Percentiles rank a stretch among this genome's conserved stretches.
Conservation (phyloP, 306 rosid species). For the Sindora glabra region DNA sequence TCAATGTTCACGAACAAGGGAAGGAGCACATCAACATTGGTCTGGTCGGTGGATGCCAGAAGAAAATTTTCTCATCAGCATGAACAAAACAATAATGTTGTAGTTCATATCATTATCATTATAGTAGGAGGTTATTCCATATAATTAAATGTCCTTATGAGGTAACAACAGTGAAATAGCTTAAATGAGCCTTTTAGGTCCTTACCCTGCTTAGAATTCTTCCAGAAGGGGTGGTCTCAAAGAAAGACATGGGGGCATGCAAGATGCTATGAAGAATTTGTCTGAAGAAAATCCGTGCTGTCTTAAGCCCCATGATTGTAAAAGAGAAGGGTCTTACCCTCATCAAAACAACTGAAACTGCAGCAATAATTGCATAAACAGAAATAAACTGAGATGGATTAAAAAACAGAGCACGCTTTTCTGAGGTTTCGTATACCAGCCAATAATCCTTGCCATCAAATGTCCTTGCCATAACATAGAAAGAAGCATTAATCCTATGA, state of each 20-base stretch:
- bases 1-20: conserved; percentile 54
- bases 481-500: conserved; percentile 31
- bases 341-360: conserved; percentile 35
- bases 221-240: conserved; percentile 96
- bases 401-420: conserved; percentile 42
- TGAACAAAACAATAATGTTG: neutral
- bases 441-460: conserved; percentile 79
- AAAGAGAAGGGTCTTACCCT: conserved; percentile 36
- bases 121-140: no score
- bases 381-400: conserved; percentile 51
- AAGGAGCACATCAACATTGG: conserved; percentile 63
- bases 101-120: neutral
- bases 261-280: conserved; percentile 70
- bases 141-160: no score
- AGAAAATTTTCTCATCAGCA: neutral
- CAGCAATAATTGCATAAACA: conserved; percentile 44
- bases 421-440: conserved; percentile 84
- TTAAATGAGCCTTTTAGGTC: no score
- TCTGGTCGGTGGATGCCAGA: conserved; percentile 94
- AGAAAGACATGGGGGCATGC: conserved; percentile 97
- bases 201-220: conserved; percentile 91
- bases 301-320: conserved; percentile 58
- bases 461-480: conserved; percentile 72
- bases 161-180: no score
- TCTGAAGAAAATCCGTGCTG: conserved; percentile 67